Evolutionary conservation across 768 basidiomycete species (phyloP), one percentile per base, ranked within the genome.

Genomic region (Hygrophorus russula): DNA sequence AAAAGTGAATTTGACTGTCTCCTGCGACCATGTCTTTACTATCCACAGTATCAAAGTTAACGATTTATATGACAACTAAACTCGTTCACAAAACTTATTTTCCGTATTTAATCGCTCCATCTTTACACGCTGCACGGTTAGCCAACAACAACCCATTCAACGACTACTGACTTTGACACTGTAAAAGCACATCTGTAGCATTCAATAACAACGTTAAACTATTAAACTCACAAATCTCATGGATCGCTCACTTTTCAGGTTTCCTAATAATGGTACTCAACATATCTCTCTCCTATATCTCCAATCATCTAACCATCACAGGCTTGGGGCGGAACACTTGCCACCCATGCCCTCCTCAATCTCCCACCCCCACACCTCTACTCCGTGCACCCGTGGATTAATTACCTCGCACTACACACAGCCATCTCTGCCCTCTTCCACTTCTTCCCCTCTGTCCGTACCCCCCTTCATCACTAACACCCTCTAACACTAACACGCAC

Each of bases 251-350:
- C 52, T 54, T 72, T 10, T 54, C 55, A 10, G 71, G 73, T 6
- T 74, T 66, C 48, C 58, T 73, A 7, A 49, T 72, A 17, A 72
- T 71, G 68, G 69, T 69, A 34, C 28, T 61, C 39, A 5, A n/a
- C 14, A 9, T 6, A n/a, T 40, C 7, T 39, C 27, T 13, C 34
- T 14, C n/a, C 7, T 19, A 13, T 5, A 12, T 14, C 11, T 36
- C 18, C 8, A 5, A 30, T 6, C 15, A 3, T 18, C 7, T 8
- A 24, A 5, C 8, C 20, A 3, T 34, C 12, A 5, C 45, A 70
- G 66, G 59, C 63, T 45, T 76, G 73, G 73, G 71, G 71, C 14
- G 74, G 73, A 15, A 62, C 64, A 9, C 18, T 74, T 1, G 47
- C 65, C 3, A 65, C 70, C 0, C 67, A 71, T 54, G 49, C 66